phyloP scores from a whole-genome alignment of 2,329 filamentous ascomycete species.

The Chrysoporthe cubensis region DNA sequence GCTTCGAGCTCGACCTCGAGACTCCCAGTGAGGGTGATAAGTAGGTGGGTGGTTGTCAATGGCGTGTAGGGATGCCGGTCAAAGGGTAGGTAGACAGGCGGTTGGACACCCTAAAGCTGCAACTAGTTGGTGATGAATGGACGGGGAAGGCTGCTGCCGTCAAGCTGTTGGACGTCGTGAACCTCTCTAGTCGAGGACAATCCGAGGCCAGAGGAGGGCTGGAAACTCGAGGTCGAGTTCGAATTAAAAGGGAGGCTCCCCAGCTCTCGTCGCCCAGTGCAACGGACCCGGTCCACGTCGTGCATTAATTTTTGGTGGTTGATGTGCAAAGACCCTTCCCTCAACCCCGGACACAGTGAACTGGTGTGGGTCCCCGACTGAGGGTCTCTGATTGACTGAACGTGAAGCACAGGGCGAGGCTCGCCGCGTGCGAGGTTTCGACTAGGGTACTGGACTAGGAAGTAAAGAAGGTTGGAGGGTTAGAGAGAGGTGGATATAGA shows the following conservation, averaged over 20 bases:
- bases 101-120: slow-evolving; percentile 39
- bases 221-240: slow-evolving; percentile 11
- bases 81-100: slow-evolving; percentile 22
- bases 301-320: slow-evolving; percentile 27
- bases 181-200: slow-evolving; percentile 12
- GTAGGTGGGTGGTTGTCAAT: slow-evolving; percentile 31
- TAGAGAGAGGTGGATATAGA: slow-evolving; percentile 17
- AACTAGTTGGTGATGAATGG: slow-evolving; percentile 32
- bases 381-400: slow-evolving; percentile 4
- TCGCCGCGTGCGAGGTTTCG: slow-evolving; percentile 9
- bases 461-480: slow-evolving; percentile 10
- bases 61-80: slow-evolving; percentile 34
- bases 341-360: slow-evolving; percentile 29
- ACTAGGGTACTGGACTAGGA: slow-evolving; percentile 22
- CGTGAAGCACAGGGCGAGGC: slow-evolving; percentile 11
- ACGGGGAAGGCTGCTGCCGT: slow-evolving; percentile 21
- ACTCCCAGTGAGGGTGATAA: slow-evolving; percentile 2
- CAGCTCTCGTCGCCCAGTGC: slow-evolving; percentile 28
- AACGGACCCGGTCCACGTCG: slow-evolving; percentile 28
- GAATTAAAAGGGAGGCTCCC: slow-evolving; percentile 20
- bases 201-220: slow-evolving; percentile 3
- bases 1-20: slow-evolving; percentile 17
- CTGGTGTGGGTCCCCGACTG: slow-evolving; percentile 18
- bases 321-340: slow-evolving; percentile 28
- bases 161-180: slow-evolving; percentile 18